Evolutionary conservation across 2,329 filamentous ascomycete species (phyloP).

Genomic region (Chaetomium olivaceum): DNA sequence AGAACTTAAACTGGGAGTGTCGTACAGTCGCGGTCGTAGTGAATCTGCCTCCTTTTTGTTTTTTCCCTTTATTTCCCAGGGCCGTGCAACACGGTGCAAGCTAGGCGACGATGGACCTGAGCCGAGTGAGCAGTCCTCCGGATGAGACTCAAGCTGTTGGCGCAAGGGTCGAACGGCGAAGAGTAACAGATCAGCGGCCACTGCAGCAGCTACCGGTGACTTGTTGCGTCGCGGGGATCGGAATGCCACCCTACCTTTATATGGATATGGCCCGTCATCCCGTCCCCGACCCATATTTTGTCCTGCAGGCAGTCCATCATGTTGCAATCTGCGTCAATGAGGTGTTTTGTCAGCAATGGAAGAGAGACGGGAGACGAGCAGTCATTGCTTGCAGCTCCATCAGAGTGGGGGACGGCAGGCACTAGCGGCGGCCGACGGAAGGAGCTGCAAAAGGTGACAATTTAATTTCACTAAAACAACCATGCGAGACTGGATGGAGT

Average conservation of each 20-base stretch:
- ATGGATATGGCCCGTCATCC: constrained; percentile 1
- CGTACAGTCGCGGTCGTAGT: not conserved
- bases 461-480: not conserved
- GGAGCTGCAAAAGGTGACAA: not conserved
- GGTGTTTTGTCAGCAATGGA: not conserved
- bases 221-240: not conserved
- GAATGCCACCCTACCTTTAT: constrained; percentile 6
- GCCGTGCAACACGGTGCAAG: constrained; percentile 1
- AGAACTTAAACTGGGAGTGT: not conserved
- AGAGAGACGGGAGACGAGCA: not conserved
- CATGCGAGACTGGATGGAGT: too few species aligned
- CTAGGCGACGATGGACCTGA: not conserved
- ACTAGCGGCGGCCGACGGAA: constrained; percentile 4
- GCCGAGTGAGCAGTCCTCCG: not conserved
- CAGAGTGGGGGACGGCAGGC: not conserved
- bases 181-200: not conserved
- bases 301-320: not conserved
- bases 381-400: not conserved
- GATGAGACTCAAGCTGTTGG: not conserved
- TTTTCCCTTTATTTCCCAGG: not conserved
- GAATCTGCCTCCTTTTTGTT: not conserved
- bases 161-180: not conserved
- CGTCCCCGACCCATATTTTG: not conserved
- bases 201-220: not conserved
- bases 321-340: not conserved